These are phyloP conservation scores for Fomitopsis schrenkii DNA, from an alignment of 1,284 basidiomycete species.

Conservation along the genomic window DNA sequence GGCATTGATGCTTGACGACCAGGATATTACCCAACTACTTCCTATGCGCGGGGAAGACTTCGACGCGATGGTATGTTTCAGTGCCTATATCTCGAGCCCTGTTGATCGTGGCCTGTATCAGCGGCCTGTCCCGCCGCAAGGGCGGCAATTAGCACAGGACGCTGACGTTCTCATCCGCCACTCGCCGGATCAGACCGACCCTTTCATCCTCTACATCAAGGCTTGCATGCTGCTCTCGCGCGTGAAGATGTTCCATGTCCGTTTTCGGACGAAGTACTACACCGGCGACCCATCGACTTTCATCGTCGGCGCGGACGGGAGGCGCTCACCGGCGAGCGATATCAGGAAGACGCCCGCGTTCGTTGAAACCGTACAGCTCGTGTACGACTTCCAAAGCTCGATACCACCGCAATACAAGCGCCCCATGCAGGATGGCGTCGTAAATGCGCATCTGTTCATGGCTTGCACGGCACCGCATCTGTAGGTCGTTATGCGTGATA, in stretches of 20 bases:
- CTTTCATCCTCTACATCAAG: constrained; percentile 70
- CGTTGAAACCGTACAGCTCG: constrained; percentile 56
- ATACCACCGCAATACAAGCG: constrained; percentile 55
- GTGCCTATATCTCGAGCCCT: neutral
- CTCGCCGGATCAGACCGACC: constrained; percentile 59
- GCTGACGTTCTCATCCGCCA: constrained; percentile 54
- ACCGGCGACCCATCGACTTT: constrained; percentile 40
- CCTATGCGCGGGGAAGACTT: constrained; percentile 60
- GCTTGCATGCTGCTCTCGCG: constrained; percentile 61
- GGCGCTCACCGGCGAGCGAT: constrained; percentile 32
- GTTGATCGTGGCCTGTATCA: constrained; percentile 19
- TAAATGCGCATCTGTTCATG: constrained; percentile 66
- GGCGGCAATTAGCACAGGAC: constrained; percentile 67
- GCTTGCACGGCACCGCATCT: constrained; percentile 58
- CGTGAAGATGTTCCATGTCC: constrained; percentile 66
- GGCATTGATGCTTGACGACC: constrained; percentile 67
- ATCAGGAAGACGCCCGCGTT: constrained; percentile 59
- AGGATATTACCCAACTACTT: constrained; percentile 65
- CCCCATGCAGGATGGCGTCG: constrained; percentile 45
- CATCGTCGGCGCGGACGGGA: constrained; percentile 4
- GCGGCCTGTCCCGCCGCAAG: constrained; percentile 47
- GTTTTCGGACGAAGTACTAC: constrained; percentile 58
- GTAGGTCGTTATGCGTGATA: constrained; percentile 35
- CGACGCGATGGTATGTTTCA: constrained; percentile 48
- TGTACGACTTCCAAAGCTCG: constrained; percentile 51